phyloP scores from a whole-genome alignment of 805 yeast species.

The Candida ipomoeae region DNA sequence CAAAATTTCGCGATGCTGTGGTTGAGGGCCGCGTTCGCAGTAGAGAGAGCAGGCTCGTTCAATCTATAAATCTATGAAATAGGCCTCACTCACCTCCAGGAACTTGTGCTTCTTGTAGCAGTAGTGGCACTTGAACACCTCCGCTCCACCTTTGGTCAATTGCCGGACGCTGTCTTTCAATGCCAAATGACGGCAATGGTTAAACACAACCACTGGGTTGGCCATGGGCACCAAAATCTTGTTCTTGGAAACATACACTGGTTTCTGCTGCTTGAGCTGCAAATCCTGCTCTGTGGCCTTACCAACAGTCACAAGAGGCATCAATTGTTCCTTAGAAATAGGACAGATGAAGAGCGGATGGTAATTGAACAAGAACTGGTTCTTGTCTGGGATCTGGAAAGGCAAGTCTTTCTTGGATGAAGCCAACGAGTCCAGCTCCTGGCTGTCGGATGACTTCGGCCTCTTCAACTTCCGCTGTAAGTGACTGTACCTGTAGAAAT shows the following conservation, averaged over 20 bases:
- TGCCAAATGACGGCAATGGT: constrained; percentile 40
- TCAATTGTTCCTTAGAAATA: constrained; percentile 39
- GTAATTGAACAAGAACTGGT: constrained; percentile 35
- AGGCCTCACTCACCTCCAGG: constrained; percentile 37
- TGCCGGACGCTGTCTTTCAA: constrained; percentile 41
- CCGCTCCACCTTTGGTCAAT: constrained; percentile 35
- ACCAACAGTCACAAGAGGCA: constrained; percentile 25
- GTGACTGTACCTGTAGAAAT: constrained; percentile 38
- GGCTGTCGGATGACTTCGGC: neutral
- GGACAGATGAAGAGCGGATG: constrained; percentile 47
- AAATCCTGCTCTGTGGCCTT: constrained; percentile 11
- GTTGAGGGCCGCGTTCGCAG: neutral
- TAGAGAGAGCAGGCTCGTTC: neutral
- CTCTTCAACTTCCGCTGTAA: constrained; percentile 30
- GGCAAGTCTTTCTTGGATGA: constrained; percentile 32
- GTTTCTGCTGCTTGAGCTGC: constrained; percentile 11
- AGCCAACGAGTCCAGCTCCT: constrained; percentile 11
- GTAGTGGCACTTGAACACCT: constrained; percentile 41
- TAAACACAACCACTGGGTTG: constrained; percentile 41
- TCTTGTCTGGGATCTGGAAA: constrained; percentile 38
- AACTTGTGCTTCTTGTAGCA: constrained; percentile 42
- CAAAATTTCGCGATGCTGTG: constrained; percentile 9
- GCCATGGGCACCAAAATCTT: constrained; percentile 13
- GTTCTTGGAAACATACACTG: constrained; percentile 8
- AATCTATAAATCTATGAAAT: constrained; percentile 31